Percentiles rank a stretch among this genome's conserved stretches.
These are phyloP conservation scores for Mrakia frigida DNA, from an alignment of 768 basidiomycete species.

Conservation along the genomic window DNA sequence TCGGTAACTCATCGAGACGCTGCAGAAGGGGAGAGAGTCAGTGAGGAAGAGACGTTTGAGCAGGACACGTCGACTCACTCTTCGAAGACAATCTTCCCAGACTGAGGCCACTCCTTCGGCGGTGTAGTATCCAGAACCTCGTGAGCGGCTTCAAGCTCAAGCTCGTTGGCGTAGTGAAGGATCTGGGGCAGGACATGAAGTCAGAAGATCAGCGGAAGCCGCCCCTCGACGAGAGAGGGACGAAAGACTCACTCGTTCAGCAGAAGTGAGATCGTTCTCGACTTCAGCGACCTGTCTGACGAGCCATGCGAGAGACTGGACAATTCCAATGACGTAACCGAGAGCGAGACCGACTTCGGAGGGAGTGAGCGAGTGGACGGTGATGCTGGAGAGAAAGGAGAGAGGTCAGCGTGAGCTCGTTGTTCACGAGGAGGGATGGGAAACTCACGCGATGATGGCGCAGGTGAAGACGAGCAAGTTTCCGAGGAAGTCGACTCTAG, in stretches of 20 bases:
- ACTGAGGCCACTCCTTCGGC: conserved; percentile 63
- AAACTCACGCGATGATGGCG: neutral
- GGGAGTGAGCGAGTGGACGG: neutral
- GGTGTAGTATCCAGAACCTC: conserved; percentile 54
- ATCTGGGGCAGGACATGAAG: conserved; percentile 50
- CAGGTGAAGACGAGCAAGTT: conserved; percentile 36
- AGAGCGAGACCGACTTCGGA: conserved; percentile 17
- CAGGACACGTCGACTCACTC: conserved; percentile 41
- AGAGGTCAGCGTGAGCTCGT: neutral
- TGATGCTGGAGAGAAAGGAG: neutral
- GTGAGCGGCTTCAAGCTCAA: conserved; percentile 58
- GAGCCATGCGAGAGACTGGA: conserved; percentile 25
- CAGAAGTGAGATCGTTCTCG: conserved; percentile 83
- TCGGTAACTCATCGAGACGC: conserved; percentile 70
- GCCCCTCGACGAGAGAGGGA: conserved; percentile 55
- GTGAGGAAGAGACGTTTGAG: neutral
- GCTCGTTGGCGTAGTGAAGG: conserved; percentile 63
- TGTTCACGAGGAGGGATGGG: neutral
- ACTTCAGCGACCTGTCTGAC: conserved; percentile 54
- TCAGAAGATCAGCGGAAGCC: conserved; percentile 48
- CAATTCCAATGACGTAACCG: conserved; percentile 11
- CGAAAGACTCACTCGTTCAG: conserved; percentile 31
- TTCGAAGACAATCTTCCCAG: conserved; percentile 68
- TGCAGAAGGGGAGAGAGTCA: neutral
- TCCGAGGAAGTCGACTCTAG: conserved; percentile 38